Evolutionary conservation across 2,329 filamentous ascomycete species (phyloP), one percentile per base, ranked within the genome.

Genomic region (Cercospora canescens): DNA sequence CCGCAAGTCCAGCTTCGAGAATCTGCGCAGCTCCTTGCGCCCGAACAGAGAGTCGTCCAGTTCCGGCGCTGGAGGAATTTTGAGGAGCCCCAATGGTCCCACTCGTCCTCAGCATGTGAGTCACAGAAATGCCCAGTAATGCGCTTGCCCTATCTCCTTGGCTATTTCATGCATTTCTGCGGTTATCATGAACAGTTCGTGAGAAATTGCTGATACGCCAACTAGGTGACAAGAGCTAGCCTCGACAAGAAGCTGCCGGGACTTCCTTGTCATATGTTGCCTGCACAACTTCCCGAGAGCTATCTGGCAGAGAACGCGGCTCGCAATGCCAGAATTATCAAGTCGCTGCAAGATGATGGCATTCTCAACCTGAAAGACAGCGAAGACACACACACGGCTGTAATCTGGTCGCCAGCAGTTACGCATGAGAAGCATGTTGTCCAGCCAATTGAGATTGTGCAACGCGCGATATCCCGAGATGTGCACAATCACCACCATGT

Each of bases 401-500:
- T 64, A 1, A 34, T 64, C 50, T 67, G 65, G 65, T 55, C 58
- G 4, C 65, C 65, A 7, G 61, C 65, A 14, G 61, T 67, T 37
- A 67, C 65, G 4, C 61, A 67, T 35, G 65, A 63, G 24, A 60
- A 50, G 28, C 65, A 41, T 54, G 52, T 64, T 3, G 48, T 67
- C 35, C 65, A 64, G 34, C 65, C 65, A 12, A 50, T 63, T 32
- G 61, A 67, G 39, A 56, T 67, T 18, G 48, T 62, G 6, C 56
- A 62, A 50, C 57, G 52, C 12, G 70, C 73, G n/a, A 80, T 85
- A 50, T 80, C 80, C 11, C 82, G 84, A 35, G 84, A 86, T 65
- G 83, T 85, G 35, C 85, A 87, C 75, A 82, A 81, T 35, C 80
- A 86, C 71, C 81, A 86, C 64, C 74, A 84, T 37, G 81, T 81